Evolutionary conservation across 805 yeast genomes (phyloP), one percentile per base, ranked within the genome.

Genomic region (Lachancea thermotolerans): DNA sequence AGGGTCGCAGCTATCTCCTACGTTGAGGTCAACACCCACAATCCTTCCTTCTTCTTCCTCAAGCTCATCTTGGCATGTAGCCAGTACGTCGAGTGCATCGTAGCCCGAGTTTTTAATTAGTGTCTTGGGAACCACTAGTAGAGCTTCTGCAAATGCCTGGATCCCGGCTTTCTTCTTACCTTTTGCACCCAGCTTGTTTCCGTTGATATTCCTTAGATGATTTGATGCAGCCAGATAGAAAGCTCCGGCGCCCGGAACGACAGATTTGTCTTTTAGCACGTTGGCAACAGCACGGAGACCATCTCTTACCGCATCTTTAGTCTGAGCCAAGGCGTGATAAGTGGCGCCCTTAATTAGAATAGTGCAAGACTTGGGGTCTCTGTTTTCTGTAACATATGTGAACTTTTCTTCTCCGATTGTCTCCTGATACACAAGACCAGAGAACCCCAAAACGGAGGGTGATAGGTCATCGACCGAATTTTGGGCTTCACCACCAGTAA

Each of bases 181-280:
- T 65, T 83, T 86, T 42, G 79, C 77, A 46, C 80, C 75, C 38
- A 78, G 62, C 52, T 76, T 76, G 42, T 78, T 72, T 55, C 74
- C 67, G 47, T 74, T 72, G 14, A 60, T 47, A 48, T 69, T 69
- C 45, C 71, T 67, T 52, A 89, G 71, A 59, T 85, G 77, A 57
- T 80, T 75, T 43, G 88, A 77, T 48, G 91, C 87, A 44, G 95
- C 82, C 59, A 93, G 72, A 70, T 82, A 95, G 67, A 85, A 93
- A 1, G 98, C 93, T 46, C 99, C 99, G 1, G 93, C 99, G 50
- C 99, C 99, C 6, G 99, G 96, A 38, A 93, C 82, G 35, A 93
- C 81, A 35, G 83, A 69, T 56, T 80, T 77, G 65, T 93, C 99
- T 59, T 81, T 85, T 42, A 93, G 70, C 30, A 90, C 93, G 62